A percentile compares a stretch with the other conserved stretches of the same genome.
Conservation (phyloP, 306 rosid species). For the Lablab purpureus region DNA sequence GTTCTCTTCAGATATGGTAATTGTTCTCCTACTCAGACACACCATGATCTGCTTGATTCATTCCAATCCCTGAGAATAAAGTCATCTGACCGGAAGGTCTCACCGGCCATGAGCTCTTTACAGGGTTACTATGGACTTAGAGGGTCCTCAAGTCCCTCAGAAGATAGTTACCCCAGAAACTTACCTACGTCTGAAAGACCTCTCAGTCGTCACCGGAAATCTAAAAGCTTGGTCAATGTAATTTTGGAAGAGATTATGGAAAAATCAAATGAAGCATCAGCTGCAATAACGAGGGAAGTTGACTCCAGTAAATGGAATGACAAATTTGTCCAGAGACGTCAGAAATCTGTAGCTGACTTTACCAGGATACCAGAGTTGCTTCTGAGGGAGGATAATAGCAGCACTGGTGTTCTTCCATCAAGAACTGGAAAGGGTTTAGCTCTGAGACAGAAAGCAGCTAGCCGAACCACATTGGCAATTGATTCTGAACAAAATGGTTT, state of each 20-base stretch:
- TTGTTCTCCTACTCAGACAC: conserved; percentile 43
- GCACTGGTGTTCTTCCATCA: conserved; percentile 61
- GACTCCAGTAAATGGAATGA: conserved; percentile 58
- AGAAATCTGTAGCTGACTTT: conserved; percentile 76
- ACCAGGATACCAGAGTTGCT: conserved; percentile 63
- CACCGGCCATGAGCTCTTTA: conserved; percentile 80
- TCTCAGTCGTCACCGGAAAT: conserved; percentile 58
- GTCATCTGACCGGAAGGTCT: conserved; percentile 59
- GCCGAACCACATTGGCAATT: conserved; percentile 49
- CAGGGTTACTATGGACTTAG: conserved; percentile 83
- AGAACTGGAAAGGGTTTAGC: conserved; percentile 74
- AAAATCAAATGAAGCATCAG: conserved; percentile 30
- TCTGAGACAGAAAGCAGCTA: conserved; percentile 66
- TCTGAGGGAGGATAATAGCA: conserved; percentile 65
- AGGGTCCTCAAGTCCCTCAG: conserved; percentile 51
- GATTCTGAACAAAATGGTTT: conserved; percentile 61
- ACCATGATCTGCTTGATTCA: conserved; percentile 65
- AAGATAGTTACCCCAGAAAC: conserved; percentile 47
- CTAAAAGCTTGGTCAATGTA: conserved; percentile 67
- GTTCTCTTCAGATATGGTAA: conserved; percentile 53
- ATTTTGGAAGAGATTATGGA: conserved; percentile 66
- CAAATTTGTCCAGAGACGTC: conserved; percentile 65
- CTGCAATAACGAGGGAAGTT: conserved; percentile 48
- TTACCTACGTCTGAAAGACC: conserved; percentile 38
- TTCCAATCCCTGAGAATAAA: conserved; percentile 61